Conservation (phyloP, 2,329 filamentous ascomycete species). For the Penicillium psychrosexuale region DNA sequence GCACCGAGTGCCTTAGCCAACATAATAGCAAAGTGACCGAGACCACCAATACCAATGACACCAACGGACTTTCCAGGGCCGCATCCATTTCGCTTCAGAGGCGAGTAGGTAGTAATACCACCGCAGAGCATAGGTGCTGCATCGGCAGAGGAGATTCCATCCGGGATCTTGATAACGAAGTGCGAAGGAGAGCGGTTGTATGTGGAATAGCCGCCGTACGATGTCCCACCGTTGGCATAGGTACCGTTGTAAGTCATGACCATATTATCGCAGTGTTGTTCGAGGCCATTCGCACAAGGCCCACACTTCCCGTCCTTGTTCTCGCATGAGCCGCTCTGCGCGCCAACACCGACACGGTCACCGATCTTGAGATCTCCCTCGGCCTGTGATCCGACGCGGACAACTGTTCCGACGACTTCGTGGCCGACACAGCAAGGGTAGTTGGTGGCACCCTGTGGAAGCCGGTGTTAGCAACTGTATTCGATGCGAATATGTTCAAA, state of each 20-base stretch:
- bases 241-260: constrained; percentile 31
- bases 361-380: constrained; percentile 32
- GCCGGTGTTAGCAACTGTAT: not conserved
- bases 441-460: constrained; percentile 27
- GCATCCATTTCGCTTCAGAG: constrained; percentile 62
- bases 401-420: constrained; percentile 60
- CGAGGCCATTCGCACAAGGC: constrained; percentile 46
- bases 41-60: constrained; percentile 67
- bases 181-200: constrained; percentile 54
- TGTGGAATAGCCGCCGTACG: constrained; percentile 64
- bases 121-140: constrained; percentile 72
- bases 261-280: constrained; percentile 32
- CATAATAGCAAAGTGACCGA: constrained; percentile 69
- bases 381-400: constrained; percentile 53
- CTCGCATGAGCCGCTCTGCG: constrained; percentile 56
- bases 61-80: constrained; percentile 69
- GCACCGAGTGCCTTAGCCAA: constrained; percentile 66
- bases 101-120: constrained; percentile 69
- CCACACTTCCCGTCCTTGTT: constrained; percentile 48
- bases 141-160: constrained; percentile 45
- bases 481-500: not conserved
- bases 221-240: constrained; percentile 53
- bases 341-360: constrained; percentile 54
- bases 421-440: constrained; percentile 58
- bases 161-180: constrained; percentile 60